A percentile compares a stretch with the other conserved stretches of the same genome.
Conservation (phyloP, 2,329 filamentous ascomycete genomes). For the Sarocladium oryzae region DNA sequence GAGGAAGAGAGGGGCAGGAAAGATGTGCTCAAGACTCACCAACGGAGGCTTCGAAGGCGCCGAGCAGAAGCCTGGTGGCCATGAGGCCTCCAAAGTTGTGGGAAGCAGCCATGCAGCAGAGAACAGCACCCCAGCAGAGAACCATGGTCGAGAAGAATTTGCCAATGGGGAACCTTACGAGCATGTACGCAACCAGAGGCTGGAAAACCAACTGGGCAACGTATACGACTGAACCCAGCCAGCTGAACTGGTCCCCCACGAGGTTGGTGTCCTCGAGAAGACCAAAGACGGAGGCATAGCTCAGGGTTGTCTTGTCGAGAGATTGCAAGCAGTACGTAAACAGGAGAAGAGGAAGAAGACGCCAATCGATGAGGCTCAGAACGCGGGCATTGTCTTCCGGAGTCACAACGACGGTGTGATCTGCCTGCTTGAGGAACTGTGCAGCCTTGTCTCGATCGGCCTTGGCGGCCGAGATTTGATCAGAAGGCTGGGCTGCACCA, state of each 20-base stretch:
- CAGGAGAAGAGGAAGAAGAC: slow-evolving; percentile 43
- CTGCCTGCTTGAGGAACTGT: slow-evolving; percentile 38
- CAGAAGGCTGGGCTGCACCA: too few relatives aligned
- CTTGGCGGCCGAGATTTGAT: slow-evolving; percentile 5
- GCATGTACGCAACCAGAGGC: slow-evolving; percentile 47
- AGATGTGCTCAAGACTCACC: background rate
- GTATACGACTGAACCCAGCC: slow-evolving; percentile 45
- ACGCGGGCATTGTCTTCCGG: slow-evolving; percentile 43
- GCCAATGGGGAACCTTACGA: slow-evolving; percentile 48
- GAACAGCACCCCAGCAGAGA: slow-evolving; percentile 45
- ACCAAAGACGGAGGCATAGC: slow-evolving; percentile 59
- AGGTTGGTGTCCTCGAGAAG: slow-evolving; percentile 47
- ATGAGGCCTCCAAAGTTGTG: slow-evolving; percentile 40
- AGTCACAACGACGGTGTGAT: slow-evolving; percentile 39
- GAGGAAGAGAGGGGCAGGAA: background rate
- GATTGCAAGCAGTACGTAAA: slow-evolving; percentile 40
- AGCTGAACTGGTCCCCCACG: slow-evolving; percentile 50
- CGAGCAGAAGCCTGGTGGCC: slow-evolving; percentile 37
- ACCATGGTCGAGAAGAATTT: slow-evolving; percentile 46
- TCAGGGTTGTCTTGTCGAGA: slow-evolving; percentile 34
- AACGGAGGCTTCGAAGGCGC: slow-evolving; percentile 40
- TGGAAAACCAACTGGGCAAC: slow-evolving; percentile 33
- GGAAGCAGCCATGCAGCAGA: slow-evolving; percentile 45
- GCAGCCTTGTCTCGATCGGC: slow-evolving; percentile 37
- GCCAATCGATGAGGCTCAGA: slow-evolving; percentile 40